phyloP scores from a whole-genome alignment of 2,329 filamentous ascomycete genomes.

The Colletotrichum neosansevieriae region DNA sequence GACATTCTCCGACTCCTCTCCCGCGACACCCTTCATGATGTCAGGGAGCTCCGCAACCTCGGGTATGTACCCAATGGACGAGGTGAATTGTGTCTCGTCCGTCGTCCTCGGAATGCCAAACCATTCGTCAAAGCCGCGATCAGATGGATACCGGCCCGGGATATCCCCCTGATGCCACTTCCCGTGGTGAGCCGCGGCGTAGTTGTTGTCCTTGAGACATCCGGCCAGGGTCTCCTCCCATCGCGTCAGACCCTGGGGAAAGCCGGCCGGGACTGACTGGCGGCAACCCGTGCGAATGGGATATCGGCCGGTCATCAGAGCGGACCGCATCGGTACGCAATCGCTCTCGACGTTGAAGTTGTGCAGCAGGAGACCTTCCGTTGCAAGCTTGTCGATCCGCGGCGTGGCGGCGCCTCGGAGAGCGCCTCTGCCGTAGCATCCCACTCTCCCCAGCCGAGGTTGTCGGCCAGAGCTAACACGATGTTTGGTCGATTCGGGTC shows the following conservation, averaged over 20 bases:
- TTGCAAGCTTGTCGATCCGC: constrained; percentile 49
- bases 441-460: constrained; percentile 53
- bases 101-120: constrained; percentile 52
- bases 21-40: constrained; percentile 49
- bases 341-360: constrained; percentile 55
- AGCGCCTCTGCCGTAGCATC: constrained; percentile 49
- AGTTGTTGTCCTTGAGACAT: constrained; percentile 46
- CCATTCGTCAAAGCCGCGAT: constrained; percentile 53
- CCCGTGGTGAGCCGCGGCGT: constrained; percentile 49
- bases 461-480: constrained; percentile 51
- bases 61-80: constrained; percentile 47
- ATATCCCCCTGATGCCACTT: constrained; percentile 54
- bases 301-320: constrained; percentile 51
- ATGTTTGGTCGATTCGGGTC: constrained; percentile 46
- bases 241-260: constrained; percentile 48
- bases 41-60: constrained; percentile 51
- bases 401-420: constrained; percentile 50
- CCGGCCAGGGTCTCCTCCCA: constrained; percentile 51
- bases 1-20: constrained; percentile 46
- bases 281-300: constrained; percentile 51
- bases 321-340: constrained; percentile 51
- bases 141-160: constrained; percentile 50
- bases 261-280: constrained; percentile 49
- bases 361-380: constrained; percentile 49
- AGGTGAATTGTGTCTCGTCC: constrained; percentile 52